Evolutionary conservation across 2,329 filamentous ascomycete species (phyloP).

Genomic region (Sporothrix inflata): DNA sequence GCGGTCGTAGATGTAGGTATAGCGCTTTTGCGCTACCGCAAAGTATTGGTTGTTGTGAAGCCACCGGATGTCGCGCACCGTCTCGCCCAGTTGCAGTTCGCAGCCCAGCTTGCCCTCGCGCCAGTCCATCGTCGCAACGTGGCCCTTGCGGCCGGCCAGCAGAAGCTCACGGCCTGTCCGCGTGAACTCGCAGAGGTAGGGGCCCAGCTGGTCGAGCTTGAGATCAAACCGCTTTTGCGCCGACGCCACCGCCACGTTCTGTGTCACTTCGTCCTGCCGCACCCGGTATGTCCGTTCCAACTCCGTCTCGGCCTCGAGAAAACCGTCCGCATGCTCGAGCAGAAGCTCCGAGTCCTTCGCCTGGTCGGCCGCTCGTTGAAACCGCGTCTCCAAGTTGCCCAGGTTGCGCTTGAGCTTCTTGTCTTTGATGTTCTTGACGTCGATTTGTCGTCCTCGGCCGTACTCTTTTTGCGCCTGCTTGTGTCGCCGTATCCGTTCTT

Average conservation of each 20-base stretch:
- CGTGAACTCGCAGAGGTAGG: slow-evolving; percentile 87
- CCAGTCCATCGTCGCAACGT: slow-evolving; percentile 97
- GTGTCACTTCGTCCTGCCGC: slow-evolving; percentile 80
- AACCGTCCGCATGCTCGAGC: slow-evolving; percentile 82
- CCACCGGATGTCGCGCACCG: slow-evolving; percentile 85
- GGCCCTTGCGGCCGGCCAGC: slow-evolving; percentile 86
- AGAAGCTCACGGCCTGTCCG: slow-evolving; percentile 85
- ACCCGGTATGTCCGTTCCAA: slow-evolving; percentile 93
- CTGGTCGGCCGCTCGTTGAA: slow-evolving; percentile 76
- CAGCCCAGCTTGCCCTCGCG: slow-evolving; percentile 86
- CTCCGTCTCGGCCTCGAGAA: slow-evolving; percentile 84
- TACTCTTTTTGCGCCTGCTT: slow-evolving; percentile 74
- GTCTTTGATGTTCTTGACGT: slow-evolving; percentile 75
- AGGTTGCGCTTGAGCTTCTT: slow-evolving; percentile 87
- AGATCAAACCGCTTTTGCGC: slow-evolving; percentile 93
- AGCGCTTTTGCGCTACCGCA: slow-evolving; percentile 93
- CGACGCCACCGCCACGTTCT: slow-evolving; percentile 75
- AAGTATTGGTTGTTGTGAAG: slow-evolving; percentile 94
- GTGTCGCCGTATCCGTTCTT: slow-evolving; percentile 55
- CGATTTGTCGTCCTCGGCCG: slow-evolving; percentile 73
- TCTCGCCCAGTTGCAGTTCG: slow-evolving; percentile 85
- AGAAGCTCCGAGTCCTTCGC: slow-evolving; percentile 96
- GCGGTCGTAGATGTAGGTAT: slow-evolving; percentile 94
- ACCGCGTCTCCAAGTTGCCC: slow-evolving; percentile 77
- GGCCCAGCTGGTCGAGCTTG: slow-evolving; percentile 78